Evolutionary conservation across 495 filamentous ascomycete genomes (phyloP), one percentile per base, ranked within the genome.

Genomic region (Hyphodiscus hymeniophilus): DNA sequence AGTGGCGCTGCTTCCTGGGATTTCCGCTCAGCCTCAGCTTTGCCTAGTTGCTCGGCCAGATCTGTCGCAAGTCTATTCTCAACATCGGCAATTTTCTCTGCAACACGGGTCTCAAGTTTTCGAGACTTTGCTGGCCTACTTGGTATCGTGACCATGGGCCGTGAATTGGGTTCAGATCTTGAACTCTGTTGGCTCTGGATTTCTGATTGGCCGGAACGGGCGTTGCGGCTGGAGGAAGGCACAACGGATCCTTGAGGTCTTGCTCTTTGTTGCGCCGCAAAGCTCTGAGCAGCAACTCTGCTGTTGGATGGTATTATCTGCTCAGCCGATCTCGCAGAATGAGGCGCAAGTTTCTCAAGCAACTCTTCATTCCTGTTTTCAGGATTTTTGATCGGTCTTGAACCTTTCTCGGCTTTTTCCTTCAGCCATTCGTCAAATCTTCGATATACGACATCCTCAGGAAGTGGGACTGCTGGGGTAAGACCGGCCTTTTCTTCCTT

Each of bases 401-500:
- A 46, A 13, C 39, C n/a, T 15, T 35, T n/a, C 5, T 40, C 20
- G 15, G 38, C 48, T 34, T 56, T 42, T 30, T 56, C 57, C 24
- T 33, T 45, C 16, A 58, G 30, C 54, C 51, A 55, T 39, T 58
- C 51, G 23, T 74, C 66, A 38, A 74, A 78, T 11, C 73, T 75
- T 24, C 71, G 64, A 59, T 90, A 90, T 10, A 90, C 81, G 45
- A 81, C 72, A 31, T 81, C 79, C 36, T 75, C 72, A 0, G 79
- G 75, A 22, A 90, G 63, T 3, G 85, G 85, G 36, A 90, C 79
- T 3, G 76, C 60, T 2, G 85, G 85, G 8, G 79, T 82, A 26
- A 84, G 66, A 7, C 81, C 80, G 38, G 77, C 76, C 31, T 81
- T 73, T 57, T 89, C 83, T 63, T 90, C 85, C 7, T 75, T 71